Conservation (phyloP, 805 yeast species). For the Candida manassasensis region DNA sequence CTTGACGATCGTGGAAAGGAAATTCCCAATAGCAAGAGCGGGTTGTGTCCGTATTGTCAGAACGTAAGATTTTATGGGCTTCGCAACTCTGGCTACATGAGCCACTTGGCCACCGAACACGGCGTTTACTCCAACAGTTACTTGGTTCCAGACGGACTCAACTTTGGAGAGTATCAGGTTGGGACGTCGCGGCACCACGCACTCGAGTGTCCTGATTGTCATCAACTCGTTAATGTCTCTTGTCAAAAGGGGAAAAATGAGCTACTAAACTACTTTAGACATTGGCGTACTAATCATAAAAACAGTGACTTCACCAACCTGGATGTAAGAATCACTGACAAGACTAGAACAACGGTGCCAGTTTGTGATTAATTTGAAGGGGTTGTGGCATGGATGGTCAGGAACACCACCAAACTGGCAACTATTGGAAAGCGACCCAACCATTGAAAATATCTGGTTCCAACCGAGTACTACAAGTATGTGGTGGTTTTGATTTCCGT, state of each 20-base stretch:
- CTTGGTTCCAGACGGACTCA: slow-evolving; percentile 27
- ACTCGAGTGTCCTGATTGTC: slow-evolving; percentile 4
- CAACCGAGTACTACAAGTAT: too few relatives aligned
- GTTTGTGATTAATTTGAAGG: background rate
- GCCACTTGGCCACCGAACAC: slow-evolving; percentile 31
- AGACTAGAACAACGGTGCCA: background rate
- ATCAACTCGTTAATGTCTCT: slow-evolving; percentile 1
- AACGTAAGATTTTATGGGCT: slow-evolving; percentile 25
- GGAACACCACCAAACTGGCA: too few relatives aligned
- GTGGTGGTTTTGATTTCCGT: too few relatives aligned
- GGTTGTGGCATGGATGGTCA: too few relatives aligned
- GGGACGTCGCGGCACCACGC: background rate
- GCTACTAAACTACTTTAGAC: slow-evolving; percentile 2
- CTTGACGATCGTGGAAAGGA: slow-evolving; percentile 15
- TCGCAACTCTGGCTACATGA: slow-evolving; percentile 29
- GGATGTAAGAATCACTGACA: background rate
- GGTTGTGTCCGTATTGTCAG: slow-evolving; percentile 30
- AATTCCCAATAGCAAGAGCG: slow-evolving; percentile 25
- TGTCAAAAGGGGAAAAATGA: slow-evolving; percentile 5
- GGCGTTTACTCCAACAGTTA: slow-evolving; percentile 29
- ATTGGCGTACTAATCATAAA: slow-evolving; percentile 3
- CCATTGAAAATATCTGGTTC: too few relatives aligned
- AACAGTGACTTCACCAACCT: background rate
- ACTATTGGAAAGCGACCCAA: too few relatives aligned
- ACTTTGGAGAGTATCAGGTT: slow-evolving; percentile 22